Conservation (phyloP, 306 rosid genomes). For the Cicer pinnatifidum region DNA sequence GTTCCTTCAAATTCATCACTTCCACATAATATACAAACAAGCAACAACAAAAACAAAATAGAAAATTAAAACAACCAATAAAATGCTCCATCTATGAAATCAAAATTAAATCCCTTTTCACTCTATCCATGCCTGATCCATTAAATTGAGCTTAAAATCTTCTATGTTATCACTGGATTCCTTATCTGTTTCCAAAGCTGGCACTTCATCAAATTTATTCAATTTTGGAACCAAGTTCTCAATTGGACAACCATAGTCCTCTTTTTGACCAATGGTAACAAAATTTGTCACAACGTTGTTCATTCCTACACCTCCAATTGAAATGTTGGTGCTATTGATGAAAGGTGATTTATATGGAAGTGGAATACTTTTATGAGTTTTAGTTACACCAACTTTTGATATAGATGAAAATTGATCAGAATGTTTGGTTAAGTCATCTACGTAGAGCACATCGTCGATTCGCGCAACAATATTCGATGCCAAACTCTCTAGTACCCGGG, state of each 20-base stretch:
- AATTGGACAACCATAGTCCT: conserved; percentile 41
- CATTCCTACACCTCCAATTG: too few species aligned
- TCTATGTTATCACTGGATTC: conserved; percentile 43
- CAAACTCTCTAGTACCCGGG: conserved; percentile 88
- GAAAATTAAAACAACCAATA: neutral
- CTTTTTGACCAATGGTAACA: conserved; percentile 55
- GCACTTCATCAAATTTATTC: conserved; percentile 42
- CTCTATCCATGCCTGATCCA: conserved; percentile 48
- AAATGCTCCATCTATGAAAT: neutral
- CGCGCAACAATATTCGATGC: conserved; percentile 85
- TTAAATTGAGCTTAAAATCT: conserved; percentile 32
- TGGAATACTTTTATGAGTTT: conserved; percentile 57
- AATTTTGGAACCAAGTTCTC: conserved; percentile 49
- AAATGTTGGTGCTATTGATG: neutral
- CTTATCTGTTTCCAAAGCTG: conserved; percentile 43
- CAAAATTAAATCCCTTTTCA: conserved; percentile 6
- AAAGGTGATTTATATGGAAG: conserved; percentile 52
- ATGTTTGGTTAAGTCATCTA: conserved; percentile 75
- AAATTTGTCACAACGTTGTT: conserved; percentile 63
- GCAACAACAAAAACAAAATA: neutral
- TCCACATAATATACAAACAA: conserved; percentile 8
- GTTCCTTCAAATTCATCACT: neutral
- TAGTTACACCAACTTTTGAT: conserved; percentile 63
- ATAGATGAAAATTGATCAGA: conserved; percentile 65
- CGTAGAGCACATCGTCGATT: conserved; percentile 83